phyloP scores from a whole-genome alignment of 257 asterid species.

The Nicotiana attenuata region DNA sequence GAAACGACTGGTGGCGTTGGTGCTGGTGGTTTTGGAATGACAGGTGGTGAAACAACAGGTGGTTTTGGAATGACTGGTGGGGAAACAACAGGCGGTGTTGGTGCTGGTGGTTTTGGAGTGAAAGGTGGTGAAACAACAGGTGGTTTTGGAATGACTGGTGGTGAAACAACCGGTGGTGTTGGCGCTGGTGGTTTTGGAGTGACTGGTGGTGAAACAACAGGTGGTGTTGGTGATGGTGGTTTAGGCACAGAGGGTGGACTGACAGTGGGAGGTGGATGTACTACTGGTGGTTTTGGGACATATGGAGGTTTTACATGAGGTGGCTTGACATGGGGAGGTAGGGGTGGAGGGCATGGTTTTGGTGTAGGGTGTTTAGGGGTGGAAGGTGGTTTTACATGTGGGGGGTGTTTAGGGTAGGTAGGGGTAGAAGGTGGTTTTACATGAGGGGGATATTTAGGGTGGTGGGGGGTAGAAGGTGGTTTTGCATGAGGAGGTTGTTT shows the following conservation, averaged over 20 bases:
- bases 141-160: slow-evolving; percentile 22
- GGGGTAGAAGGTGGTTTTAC: slow-evolving; percentile 11
- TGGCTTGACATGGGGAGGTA: slow-evolving; percentile 19
- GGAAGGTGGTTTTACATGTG: slow-evolving; percentile 8
- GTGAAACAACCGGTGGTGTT: not conserved
- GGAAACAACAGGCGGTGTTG: not conserved
- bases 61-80: slow-evolving; percentile 2
- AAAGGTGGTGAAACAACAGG: slow-evolving; percentile 15
- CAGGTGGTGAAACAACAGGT: slow-evolving; percentile 4
- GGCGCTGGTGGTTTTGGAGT: slow-evolving; percentile 24
- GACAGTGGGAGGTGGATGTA: slow-evolving; percentile 27
- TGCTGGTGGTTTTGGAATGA: not conserved
- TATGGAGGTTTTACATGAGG: slow-evolving; percentile 23
- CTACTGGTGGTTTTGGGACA: slow-evolving; percentile 31
- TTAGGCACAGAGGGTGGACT: not conserved
- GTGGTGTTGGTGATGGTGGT: not conserved
- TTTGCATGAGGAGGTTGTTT: slow-evolving; percentile 7
- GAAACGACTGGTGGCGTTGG: slow-evolving; percentile 12
- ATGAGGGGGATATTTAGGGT: not conserved
- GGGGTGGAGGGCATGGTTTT: not conserved
- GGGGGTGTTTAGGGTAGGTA: slow-evolving; percentile 8
- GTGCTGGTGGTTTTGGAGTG: slow-evolving; percentile 22
- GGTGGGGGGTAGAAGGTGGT: slow-evolving; percentile 7
- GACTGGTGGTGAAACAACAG: slow-evolving; percentile 11
- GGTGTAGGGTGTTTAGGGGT: slow-evolving; percentile 1